phyloP scores from a whole-genome alignment of 345 rosid species.

The Sisymbrium irio region DNA sequence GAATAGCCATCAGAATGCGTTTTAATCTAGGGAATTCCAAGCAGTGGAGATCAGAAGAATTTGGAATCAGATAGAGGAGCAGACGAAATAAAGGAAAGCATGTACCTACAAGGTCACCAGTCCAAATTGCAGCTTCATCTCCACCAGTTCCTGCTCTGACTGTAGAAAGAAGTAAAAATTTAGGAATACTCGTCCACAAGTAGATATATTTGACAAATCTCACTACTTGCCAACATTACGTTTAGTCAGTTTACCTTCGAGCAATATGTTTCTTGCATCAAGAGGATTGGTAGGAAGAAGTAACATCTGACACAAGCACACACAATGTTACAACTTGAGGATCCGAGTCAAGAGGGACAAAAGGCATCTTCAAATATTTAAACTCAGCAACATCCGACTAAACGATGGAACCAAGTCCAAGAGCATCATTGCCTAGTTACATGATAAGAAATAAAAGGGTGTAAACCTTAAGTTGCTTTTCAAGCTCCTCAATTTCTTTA shows the following conservation, averaged over 20 bases:
- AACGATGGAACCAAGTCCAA: neutral
- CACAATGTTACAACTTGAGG: slow-evolving; percentile 5
- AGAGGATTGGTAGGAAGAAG: slow-evolving; percentile 91
- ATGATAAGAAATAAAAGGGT: neutral
- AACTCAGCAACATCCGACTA: slow-evolving; percentile 8
- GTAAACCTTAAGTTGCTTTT: slow-evolving; percentile 80
- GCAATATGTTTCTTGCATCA: slow-evolving; percentile 93
- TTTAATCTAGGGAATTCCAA: neutral
- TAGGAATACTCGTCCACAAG: neutral
- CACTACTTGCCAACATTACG: neutral
- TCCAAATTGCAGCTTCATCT: slow-evolving; percentile 99
- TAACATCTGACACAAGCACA: slow-evolving; percentile 47
- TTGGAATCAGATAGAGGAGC: slow-evolving; percentile 11
- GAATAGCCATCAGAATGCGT: neutral
- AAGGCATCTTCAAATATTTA: neutral
- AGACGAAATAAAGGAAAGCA: slow-evolving; percentile 45
- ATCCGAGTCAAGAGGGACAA: neutral
- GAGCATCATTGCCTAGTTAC: slow-evolving; percentile 1
- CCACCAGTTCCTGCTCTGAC: slow-evolving; percentile 99
- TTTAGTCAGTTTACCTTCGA: slow-evolving; percentile 66
- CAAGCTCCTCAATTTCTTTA: slow-evolving; percentile 61
- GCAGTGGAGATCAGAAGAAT: slow-evolving; percentile 3
- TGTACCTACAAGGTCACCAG: slow-evolving; percentile 99
- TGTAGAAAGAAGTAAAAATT: slow-evolving; percentile 35
- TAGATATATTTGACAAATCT: neutral